phyloP scores from a whole-genome alignment of 1,284 basidiomycete genomes.

The Cutaneotrichosporon cutaneum region DNA sequence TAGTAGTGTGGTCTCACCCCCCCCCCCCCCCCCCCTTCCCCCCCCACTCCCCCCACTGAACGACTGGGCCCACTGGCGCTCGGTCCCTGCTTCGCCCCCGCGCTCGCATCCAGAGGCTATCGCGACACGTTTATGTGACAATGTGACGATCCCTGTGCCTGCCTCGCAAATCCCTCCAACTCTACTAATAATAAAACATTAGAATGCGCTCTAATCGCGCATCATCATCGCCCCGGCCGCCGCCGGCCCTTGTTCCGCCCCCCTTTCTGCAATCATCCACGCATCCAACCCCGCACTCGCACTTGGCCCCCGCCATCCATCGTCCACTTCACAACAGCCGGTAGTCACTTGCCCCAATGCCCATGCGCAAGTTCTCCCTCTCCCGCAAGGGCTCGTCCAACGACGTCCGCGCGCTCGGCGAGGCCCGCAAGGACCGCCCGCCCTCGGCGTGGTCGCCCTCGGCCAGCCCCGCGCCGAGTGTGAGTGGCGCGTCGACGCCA shows the following conservation, averaged over 20 bases:
- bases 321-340: neutral
- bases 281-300: neutral
- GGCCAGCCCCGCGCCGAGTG: neutral
- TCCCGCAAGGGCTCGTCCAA: conserved; percentile 16
- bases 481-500: neutral
- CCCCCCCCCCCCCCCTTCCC: too few species aligned
- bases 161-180: too few species aligned
- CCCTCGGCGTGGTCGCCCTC: neutral
- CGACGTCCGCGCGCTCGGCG: conserved; percentile 4
- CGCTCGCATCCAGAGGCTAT: too few species aligned
- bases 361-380: conserved; percentile 17
- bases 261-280: neutral
- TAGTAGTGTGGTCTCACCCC: too few species aligned
- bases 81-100: too few species aligned
- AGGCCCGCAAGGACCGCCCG: conserved; percentile 15
- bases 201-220: neutral
- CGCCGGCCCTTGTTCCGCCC: neutral
- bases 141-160: too few species aligned
- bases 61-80: too few species aligned
- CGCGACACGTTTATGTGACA: too few species aligned
- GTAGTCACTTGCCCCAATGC: conserved; percentile 3
- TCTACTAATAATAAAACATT: too few species aligned
- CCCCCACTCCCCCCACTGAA: too few species aligned
- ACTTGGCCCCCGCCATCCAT: neutral
- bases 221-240: neutral